Conservation (phyloP, 2,329 filamentous ascomycete genomes). For the Claviceps sp. region DNA sequence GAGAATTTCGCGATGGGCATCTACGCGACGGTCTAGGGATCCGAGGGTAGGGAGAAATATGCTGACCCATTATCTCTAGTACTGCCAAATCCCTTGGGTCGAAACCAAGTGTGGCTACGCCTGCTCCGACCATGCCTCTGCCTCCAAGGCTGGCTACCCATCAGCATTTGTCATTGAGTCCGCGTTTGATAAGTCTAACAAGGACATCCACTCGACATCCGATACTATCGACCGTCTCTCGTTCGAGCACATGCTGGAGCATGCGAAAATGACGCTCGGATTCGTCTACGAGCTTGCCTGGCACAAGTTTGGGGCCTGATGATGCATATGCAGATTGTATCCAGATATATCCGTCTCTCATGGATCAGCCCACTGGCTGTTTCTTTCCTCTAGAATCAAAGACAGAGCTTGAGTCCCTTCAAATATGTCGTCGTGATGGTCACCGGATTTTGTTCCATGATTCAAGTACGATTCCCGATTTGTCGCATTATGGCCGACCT, state of each 20-base stretch:
- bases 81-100: slow-evolving; percentile 79
- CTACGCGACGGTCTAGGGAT: no score
- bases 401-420: no score
- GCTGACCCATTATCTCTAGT: slow-evolving; percentile 30
- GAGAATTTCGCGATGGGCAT: no score
- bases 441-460: no score
- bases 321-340: neutral
- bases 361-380: no score
- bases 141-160: slow-evolving; percentile 61
- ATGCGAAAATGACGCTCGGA: slow-evolving; percentile 71
- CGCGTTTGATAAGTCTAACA: slow-evolving; percentile 51
- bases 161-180: slow-evolving; percentile 67
- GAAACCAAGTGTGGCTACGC: slow-evolving; percentile 85
- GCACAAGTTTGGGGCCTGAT: slow-evolving; percentile 41
- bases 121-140: slow-evolving; percentile 62
- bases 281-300: slow-evolving; percentile 77
- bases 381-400: no score
- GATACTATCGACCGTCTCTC: slow-evolving; percentile 60
- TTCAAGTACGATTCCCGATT: no score
- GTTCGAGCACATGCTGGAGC: slow-evolving; percentile 87
- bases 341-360: no score
- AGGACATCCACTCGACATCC: slow-evolving; percentile 57
- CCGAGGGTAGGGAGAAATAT: no score
- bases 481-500: no score
- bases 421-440: no score